phyloP scores from a whole-genome alignment of 345 rosid species.

The Acer saccharum region DNA sequence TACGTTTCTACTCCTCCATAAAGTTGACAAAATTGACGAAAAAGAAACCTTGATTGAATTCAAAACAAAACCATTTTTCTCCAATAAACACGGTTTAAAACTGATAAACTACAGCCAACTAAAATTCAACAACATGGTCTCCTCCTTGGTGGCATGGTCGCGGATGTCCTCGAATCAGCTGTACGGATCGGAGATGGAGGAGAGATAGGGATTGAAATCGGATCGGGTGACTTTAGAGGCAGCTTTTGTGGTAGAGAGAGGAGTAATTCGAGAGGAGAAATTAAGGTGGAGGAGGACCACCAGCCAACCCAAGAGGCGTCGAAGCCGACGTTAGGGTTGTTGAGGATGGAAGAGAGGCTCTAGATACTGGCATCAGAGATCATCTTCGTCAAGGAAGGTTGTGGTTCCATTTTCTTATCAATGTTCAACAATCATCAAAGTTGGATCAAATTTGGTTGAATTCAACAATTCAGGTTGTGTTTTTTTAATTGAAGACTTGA shows the following conservation, averaged over 20 bases:
- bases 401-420: no score
- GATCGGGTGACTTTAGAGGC: slow-evolving; percentile 73
- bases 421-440: no score
- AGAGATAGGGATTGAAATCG: slow-evolving; percentile 46
- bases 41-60: background rate
- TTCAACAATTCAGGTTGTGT: no score
- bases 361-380: no score
- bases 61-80: no score
- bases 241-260: slow-evolving; percentile 30
- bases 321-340: slow-evolving; percentile 75
- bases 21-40: no score
- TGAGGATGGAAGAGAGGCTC: slow-evolving; percentile 52
- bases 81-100: no score
- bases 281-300: slow-evolving; percentile 71
- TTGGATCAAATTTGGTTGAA: no score
- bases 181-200: slow-evolving; percentile 63
- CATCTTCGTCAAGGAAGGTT: no score
- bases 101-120: no score
- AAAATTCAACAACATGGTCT: slow-evolving; percentile 18
- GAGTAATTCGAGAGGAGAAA: slow-evolving; percentile 49
- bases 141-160: slow-evolving; percentile 61
- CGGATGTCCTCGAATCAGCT: slow-evolving; percentile 81
- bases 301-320: slow-evolving; percentile 84
- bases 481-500: no score
- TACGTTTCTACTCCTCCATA: no score